Conservation (phyloP, 2,329 filamentous ascomycete genomes). For the Tolypocladium guangdongense region DNA sequence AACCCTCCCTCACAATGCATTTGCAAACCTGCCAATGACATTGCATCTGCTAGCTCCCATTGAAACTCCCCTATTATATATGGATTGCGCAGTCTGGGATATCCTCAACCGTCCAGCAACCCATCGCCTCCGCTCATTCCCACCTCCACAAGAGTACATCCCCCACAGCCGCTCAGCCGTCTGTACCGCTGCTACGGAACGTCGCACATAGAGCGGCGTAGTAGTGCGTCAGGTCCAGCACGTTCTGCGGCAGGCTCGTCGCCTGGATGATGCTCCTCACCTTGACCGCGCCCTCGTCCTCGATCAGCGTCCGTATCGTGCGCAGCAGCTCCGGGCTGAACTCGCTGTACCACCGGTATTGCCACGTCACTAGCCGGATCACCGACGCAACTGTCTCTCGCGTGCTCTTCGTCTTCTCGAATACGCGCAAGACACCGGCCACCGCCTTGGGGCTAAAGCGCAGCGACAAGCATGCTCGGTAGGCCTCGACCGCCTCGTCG, state of each 20-base stretch:
- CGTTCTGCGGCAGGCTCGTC: constrained; percentile 83
- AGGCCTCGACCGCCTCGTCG: constrained; percentile 88
- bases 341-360: constrained; percentile 99
- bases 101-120: neutral
- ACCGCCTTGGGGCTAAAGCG: constrained; percentile 92
- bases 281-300: constrained; percentile 95
- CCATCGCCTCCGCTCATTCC: neutral
- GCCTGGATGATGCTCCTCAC: constrained; percentile 95
- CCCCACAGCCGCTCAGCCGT: constrained; percentile 43
- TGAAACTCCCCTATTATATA: neutral
- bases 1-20: neutral
- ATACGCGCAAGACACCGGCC: constrained; percentile 69
- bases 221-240: constrained; percentile 89
- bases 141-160: neutral
- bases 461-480: constrained; percentile 73
- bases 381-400: constrained; percentile 73
- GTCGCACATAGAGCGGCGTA: constrained; percentile 91
- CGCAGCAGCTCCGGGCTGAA: constrained; percentile 88
- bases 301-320: constrained; percentile 83
- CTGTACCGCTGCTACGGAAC: constrained; percentile 88
- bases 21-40: neutral
- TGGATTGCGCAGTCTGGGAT: neutral
- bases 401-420: constrained; percentile 68
- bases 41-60: neutral
- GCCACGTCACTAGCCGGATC: constrained; percentile 90